Evolutionary conservation across 768 basidiomycete species (phyloP).

Genomic region (Lentinula boryana): DNA sequence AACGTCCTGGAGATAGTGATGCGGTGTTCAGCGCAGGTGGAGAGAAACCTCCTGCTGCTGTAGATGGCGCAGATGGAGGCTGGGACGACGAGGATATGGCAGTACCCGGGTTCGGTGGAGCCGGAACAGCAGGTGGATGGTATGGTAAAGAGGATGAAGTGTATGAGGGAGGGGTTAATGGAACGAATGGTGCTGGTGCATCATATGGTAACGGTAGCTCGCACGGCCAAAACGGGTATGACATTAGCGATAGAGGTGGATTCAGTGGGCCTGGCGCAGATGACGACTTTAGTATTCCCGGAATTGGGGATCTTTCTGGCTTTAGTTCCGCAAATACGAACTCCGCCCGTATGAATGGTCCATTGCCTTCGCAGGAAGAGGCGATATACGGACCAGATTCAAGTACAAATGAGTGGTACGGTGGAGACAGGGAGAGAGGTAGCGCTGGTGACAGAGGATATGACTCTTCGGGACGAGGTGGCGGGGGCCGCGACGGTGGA

Average conservation of each 20-base stretch:
- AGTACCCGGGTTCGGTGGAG: constrained; percentile 69
- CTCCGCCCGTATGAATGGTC: constrained; percentile 19
- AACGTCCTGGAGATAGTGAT: constrained; percentile 78
- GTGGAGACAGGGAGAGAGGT: constrained; percentile 22
- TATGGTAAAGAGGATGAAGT: constrained; percentile 17
- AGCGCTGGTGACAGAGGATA: constrained; percentile 28
- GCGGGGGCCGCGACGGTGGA: constrained; percentile 24
- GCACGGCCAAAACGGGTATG: constrained; percentile 19
- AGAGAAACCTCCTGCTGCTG: constrained; percentile 66
- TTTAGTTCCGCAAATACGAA: constrained; percentile 13
- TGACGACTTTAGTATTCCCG: constrained; percentile 62
- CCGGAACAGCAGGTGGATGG: constrained; percentile 21
- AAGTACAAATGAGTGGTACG: constrained; percentile 30
- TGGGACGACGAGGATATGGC: constrained; percentile 73
- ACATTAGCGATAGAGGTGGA: constrained; percentile 13
- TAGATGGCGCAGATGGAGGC: constrained; percentile 46
- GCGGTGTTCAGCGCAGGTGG: constrained; percentile 68
- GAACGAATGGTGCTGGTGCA: constrained; percentile 13
- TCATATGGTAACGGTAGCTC: constrained; percentile 9
- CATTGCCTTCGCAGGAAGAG: constrained; percentile 45
- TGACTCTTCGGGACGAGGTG: constrained; percentile 23
- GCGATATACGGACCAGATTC: constrained; percentile 14
- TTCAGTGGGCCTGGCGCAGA: constrained; percentile 19
- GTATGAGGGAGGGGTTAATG: constrained; percentile 36
- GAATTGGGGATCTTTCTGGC: constrained; percentile 38